Evolutionary conservation across 2,329 filamentous ascomycete genomes (phyloP), one percentile per base, ranked within the genome.

Genomic region (Phialophora expanda): DNA sequence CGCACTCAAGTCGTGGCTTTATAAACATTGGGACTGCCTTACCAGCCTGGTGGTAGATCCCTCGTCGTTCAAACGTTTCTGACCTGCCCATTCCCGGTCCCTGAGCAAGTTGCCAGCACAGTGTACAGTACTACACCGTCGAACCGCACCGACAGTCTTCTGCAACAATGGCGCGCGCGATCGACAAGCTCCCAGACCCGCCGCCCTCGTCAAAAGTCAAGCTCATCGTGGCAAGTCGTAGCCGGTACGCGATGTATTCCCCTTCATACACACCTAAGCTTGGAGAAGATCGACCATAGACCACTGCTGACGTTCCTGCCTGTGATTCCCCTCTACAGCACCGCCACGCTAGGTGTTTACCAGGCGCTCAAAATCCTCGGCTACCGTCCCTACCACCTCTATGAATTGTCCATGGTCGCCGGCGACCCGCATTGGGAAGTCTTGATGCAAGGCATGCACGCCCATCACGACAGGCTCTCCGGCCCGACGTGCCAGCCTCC

Each of bases 351-450:
- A 11, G 57, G 57, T 11, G 8, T 60, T 14, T 60, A 60, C 57
- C 57, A 60, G 30, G 57, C 57, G 24, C 30, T 60, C 24, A 60
- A 60, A 41, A 60, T 50, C 17, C 57, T 60, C 2, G 57, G 57
- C 8, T 60, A 60, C 26, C 44, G 46, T n/a, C 17, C 57, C 3
- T 60, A 60, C 28, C 57, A 60, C 44, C 34, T 60, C 24, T 60
- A 60, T n/a, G 57, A 60, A 34, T 17, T 60, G 41, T 11, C 26
- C 57, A 50, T 38, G 26, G n/a, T 32, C 11, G 57, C 24, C 17
- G 57, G 57, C 17, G 12, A 51, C 24, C 11, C 57, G 8, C 57
- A 60, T 28, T 60, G 57, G 57, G 41, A 60, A 14, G 32, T 32
- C 22, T 32, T 60, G 44, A 60, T 51, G 17, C 44, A 60, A 38